phyloP scores from a whole-genome alignment of 805 yeast genomes.

The Cyberlindnera mycetangii region DNA sequence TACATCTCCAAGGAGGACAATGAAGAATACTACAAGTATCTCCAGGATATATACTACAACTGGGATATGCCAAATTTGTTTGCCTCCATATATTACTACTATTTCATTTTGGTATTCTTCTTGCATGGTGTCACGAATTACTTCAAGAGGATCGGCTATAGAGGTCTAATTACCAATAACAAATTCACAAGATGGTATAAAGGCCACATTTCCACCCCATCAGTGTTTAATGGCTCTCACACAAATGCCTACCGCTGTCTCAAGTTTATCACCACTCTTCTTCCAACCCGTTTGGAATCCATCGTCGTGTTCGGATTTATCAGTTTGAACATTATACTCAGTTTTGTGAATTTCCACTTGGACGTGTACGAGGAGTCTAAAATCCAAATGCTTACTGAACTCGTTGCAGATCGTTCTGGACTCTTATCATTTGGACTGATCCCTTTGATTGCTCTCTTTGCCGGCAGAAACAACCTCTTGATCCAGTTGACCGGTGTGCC shows the following conservation, averaged over 20 bases:
- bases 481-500: slow-evolving; percentile 60
- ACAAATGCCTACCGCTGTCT: slow-evolving; percentile 3
- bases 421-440: slow-evolving; percentile 32
- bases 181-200: slow-evolving; percentile 16
- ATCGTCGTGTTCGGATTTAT: slow-evolving; percentile 35
- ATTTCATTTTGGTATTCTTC: slow-evolving; percentile 37
- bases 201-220: slow-evolving; percentile 20
- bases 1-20: not conserved
- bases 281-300: slow-evolving; percentile 25
- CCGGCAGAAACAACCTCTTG: slow-evolving; percentile 68
- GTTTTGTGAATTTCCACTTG: slow-evolving; percentile 7
- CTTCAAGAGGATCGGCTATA: slow-evolving; percentile 23
- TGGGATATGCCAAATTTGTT: slow-evolving; percentile 15
- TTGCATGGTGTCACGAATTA: slow-evolving; percentile 33
- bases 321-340: slow-evolving; percentile 19
- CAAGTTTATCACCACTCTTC: slow-evolving; percentile 13
- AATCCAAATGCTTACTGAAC: not conserved
- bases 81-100: slow-evolving; percentile 34
- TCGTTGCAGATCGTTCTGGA: slow-evolving; percentile 24
- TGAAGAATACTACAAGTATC: not conserved
- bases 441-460: slow-evolving; percentile 57
- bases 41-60: slow-evolving; percentile 9
- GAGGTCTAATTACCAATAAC: slow-evolving; percentile 13
- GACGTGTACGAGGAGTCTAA: not conserved
- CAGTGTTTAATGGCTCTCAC: slow-evolving; percentile 18